These are phyloP conservation scores for Cercospora beticola DNA, from an alignment of 2,329 filamentous ascomycete species.

Conservation along the genomic window DNA sequence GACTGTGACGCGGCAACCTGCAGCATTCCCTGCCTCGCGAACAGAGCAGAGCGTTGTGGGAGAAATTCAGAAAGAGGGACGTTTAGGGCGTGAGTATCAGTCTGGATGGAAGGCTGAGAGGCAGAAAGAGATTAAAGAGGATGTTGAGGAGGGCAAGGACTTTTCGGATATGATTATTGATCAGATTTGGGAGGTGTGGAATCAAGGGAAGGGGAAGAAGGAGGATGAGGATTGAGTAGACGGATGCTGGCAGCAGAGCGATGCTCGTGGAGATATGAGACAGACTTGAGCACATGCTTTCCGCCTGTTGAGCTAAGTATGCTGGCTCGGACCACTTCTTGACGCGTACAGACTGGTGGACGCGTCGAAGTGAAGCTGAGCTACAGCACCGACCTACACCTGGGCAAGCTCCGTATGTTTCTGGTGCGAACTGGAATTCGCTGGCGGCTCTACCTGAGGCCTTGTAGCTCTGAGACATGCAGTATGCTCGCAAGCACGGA, in stretches of 20 bases:
- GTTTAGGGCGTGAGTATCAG: slow-evolving; percentile 34
- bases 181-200: slow-evolving; percentile 42
- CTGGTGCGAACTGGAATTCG: background rate
- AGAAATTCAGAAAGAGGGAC: slow-evolving; percentile 23
- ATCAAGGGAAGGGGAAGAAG: slow-evolving; percentile 38
- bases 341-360: background rate
- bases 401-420: background rate
- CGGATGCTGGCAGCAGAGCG: background rate
- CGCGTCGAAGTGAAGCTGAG: background rate
- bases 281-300: background rate
- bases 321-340: background rate
- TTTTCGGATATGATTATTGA: slow-evolving; percentile 42
- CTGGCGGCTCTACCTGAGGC: background rate
- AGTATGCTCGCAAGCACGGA: slow-evolving; percentile 6
- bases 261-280: background rate
- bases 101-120: slow-evolving; percentile 48
- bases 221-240: slow-evolving; percentile 28
- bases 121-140: slow-evolving; percentile 47
- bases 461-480: slow-evolving; percentile 6
- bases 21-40: background rate
- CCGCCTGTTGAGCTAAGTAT: background rate
- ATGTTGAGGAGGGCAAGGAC: slow-evolving; percentile 41
- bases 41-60: slow-evolving; percentile 17
- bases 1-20: slow-evolving; percentile 26
- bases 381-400: background rate